Conservation (phyloP, 2,329 filamentous ascomycete genomes). For the Diplodia sapinea region DNA sequence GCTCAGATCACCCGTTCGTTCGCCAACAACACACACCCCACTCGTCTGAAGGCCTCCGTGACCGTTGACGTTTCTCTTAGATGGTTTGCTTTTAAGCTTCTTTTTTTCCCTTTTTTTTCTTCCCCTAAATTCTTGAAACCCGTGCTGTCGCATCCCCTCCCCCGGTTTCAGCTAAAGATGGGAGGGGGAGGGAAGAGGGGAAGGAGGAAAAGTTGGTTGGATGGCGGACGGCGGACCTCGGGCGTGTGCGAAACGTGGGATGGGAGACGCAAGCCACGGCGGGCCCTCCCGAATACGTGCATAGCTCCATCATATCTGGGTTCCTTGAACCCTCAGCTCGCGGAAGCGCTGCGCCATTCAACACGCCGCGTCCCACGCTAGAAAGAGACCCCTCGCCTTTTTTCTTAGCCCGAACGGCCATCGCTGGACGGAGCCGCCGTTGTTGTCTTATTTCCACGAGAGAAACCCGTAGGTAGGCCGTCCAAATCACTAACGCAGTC, state of each 20-base stretch:
- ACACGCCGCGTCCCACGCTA: not conserved
- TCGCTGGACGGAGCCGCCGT: not conserved
- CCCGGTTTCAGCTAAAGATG: constrained; percentile 6
- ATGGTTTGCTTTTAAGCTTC: not conserved
- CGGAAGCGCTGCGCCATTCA: constrained; percentile 2
- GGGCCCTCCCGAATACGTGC: constrained; percentile 21
- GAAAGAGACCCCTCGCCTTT: not conserved
- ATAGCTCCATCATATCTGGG: not conserved
- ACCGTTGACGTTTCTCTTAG: not conserved
- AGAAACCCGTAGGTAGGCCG: no score
- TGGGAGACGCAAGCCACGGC: constrained; percentile 10
- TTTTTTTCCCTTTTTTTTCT: not conserved
- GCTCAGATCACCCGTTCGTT: not conserved
- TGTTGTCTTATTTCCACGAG: not conserved
- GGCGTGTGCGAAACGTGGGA: constrained; percentile 1
- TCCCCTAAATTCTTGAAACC: not conserved
- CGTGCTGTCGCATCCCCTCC: constrained; percentile 11
- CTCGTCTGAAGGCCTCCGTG: constrained; percentile 2
- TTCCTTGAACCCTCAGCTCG: not conserved
- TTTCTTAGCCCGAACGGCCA: not conserved
- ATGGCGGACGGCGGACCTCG: not conserved
- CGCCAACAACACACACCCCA: not conserved
- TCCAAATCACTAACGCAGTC: not conserved
- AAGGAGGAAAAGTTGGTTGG: not conserved
- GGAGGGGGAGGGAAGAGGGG: not conserved